Conservation (phyloP, 306 rosid genomes). For the Fagus sylvatica region DNA sequence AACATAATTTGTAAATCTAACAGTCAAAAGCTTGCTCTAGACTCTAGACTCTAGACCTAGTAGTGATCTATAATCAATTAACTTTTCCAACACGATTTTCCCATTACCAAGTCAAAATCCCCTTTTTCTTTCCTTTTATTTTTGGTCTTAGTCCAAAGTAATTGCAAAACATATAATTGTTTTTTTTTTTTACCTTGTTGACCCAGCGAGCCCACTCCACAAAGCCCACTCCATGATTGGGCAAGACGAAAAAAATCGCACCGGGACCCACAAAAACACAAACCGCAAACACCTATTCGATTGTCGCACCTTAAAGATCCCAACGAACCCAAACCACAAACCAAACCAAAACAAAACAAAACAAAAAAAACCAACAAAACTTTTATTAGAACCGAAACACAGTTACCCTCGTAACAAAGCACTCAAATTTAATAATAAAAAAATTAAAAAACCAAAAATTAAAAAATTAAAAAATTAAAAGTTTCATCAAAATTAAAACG, state of each 20-base stretch:
- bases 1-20: too few relatives aligned
- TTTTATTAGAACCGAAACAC: constrained; percentile 21
- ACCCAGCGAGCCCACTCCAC: too few relatives aligned
- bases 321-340: constrained; percentile 34
- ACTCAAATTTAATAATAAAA: constrained; percentile 14
- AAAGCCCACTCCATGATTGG: background rate
- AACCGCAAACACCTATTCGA: constrained; percentile 46
- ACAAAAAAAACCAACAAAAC: background rate
- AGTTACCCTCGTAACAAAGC: constrained; percentile 2
- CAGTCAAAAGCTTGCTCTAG: too few relatives aligned
- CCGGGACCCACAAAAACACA: constrained; percentile 44
- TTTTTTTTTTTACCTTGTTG: too few relatives aligned
- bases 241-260: background rate
- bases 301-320: constrained; percentile 40
- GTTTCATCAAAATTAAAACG: constrained; percentile 43
- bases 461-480: constrained; percentile 17
- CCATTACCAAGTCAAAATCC: too few relatives aligned
- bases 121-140: too few relatives aligned
- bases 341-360: constrained; percentile 12
- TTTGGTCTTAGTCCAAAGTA: too few relatives aligned
- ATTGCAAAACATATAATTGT: too few relatives aligned
- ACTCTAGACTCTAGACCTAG: too few relatives aligned
- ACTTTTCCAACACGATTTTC: too few relatives aligned
- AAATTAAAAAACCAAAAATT: background rate
- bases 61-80: too few relatives aligned